Evolutionary conservation across 345 rosid genomes (phyloP).

Genomic region (Rhodamnia rubescens): DNA sequence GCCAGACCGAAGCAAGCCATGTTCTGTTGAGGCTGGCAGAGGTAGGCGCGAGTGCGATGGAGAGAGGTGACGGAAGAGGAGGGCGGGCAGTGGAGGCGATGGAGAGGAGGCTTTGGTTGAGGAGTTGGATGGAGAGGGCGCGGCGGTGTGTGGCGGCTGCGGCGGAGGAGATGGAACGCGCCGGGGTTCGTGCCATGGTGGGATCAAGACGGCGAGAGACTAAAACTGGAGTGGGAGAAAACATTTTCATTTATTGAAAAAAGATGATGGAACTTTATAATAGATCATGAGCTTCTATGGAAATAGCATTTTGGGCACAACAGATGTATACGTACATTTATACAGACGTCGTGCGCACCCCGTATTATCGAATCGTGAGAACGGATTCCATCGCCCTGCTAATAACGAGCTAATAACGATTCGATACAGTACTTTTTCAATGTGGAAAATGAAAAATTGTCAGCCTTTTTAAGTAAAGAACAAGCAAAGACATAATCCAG

Average conservation of each 20-base stretch:
- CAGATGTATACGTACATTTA: neutral
- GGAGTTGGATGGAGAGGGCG: slow-evolving; percentile 3
- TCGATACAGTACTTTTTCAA: neutral
- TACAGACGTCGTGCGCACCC: neutral
- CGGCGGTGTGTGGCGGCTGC: slow-evolving; percentile 36
- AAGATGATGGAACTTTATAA: too few species aligned
- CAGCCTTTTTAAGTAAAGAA: neutral
- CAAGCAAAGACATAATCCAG: neutral
- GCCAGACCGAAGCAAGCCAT: slow-evolving; percentile 40
- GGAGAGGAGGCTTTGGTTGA: slow-evolving; percentile 9
- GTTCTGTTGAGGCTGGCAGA: neutral
- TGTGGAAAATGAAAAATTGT: neutral
- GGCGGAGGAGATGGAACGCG: slow-evolving; percentile 11
- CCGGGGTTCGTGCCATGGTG: slow-evolving; percentile 50
- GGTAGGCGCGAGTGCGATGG: slow-evolving; percentile 17
- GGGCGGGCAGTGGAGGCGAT: slow-evolving; percentile 20
- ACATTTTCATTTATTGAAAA: neutral
- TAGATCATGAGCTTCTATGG: neutral
- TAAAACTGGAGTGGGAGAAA: too few species aligned
- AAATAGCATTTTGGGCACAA: neutral
- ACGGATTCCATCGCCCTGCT: neutral
- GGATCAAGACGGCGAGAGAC: neutral
- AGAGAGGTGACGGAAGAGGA: slow-evolving; percentile 18
- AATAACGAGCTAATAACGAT: neutral
- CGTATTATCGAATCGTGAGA: neutral